phyloP scores from a whole-genome alignment of 495 filamentous ascomycete species.

The Xylaria acuta region DNA sequence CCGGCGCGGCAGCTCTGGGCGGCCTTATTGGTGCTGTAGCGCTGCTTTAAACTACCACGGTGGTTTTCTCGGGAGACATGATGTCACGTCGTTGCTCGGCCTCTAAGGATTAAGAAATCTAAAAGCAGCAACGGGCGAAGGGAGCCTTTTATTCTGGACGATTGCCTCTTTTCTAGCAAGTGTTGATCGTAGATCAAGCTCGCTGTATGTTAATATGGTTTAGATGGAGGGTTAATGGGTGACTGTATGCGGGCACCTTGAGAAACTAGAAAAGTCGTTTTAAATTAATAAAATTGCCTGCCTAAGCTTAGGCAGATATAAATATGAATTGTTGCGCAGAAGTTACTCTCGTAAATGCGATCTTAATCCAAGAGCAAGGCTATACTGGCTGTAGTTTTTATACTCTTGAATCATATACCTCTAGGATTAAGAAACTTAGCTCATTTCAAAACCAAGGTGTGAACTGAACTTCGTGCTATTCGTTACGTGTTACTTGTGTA shows the following conservation, averaged over 20 bases:
- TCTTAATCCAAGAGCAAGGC: no score
- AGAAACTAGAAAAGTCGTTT: background rate
- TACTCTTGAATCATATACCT: no score
- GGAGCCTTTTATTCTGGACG: background rate
- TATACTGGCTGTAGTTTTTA: no score
- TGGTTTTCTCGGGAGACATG: background rate
- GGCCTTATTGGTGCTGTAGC: constrained; percentile 8
- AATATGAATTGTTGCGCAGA: background rate
- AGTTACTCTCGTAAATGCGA: no score
- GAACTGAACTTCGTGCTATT: no score
- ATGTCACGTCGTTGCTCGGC: background rate
- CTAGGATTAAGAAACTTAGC: no score
- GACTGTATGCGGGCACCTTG: background rate
- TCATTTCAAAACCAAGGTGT: no score
- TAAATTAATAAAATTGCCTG: background rate
- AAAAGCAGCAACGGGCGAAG: background rate
- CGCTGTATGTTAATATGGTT: background rate
- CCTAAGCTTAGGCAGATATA: background rate
- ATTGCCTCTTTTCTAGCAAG: background rate
- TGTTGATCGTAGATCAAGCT: background rate
- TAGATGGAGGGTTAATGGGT: background rate
- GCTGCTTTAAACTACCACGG: background rate
- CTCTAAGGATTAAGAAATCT: background rate
- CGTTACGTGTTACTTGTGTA: no score
- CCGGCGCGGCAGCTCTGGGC: background rate